Base-by-base conservation (phyloP, 192 early-diverging fungal genomes). In the Gamsiella multidivaricata region DNA sequence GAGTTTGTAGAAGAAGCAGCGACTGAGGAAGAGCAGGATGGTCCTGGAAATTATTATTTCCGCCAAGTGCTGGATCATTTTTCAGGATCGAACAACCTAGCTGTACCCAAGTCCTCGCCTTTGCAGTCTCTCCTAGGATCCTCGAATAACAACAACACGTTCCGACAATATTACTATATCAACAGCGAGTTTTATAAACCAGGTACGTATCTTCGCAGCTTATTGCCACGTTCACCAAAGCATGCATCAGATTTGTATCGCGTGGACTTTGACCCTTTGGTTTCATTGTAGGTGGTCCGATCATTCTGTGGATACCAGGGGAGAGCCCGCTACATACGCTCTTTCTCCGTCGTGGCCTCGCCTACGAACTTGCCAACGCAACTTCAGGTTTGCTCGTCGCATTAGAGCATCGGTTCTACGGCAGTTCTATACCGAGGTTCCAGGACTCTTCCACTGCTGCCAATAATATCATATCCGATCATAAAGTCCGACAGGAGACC, bases 381-480 rank as follows among this genome's bases (percentile, higher is more conserved):
- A 87, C 86, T 4, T 78, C 83, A 26, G 92, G 87, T 1, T 63
- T 91, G 23, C 62, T 92, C 1, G 79, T 92, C 4, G 82, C 80
- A 6, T 55, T 91, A 55, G 90, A 93, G 65, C 92, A 92, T 65
- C 59, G 91, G 29, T 91, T 87, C 78, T 91, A 91, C 50, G 91
- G 91, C 41, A 64, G 60, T 14, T 88, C 88, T 12, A 85, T 85
- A 42, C 86, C 87, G 7, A 52, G 65, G 17, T 58, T 63, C 14
- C 65, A 60, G 29, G 49, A 58, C 8, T 63, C 68, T 11, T 29
- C 25, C 31, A 3, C 26, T 25, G 18, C 31, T 18, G 45, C 45
- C 15, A 10, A 46, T 5, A 4, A 46, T 46, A 18, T 46, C 15
- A n/a, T n/a, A 5, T 18, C 10, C 5, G n/a, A 18, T 3, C 37